Evolutionary conservation across 257 asterid species (phyloP).

Genomic region (Solanum ossicruentum): DNA sequence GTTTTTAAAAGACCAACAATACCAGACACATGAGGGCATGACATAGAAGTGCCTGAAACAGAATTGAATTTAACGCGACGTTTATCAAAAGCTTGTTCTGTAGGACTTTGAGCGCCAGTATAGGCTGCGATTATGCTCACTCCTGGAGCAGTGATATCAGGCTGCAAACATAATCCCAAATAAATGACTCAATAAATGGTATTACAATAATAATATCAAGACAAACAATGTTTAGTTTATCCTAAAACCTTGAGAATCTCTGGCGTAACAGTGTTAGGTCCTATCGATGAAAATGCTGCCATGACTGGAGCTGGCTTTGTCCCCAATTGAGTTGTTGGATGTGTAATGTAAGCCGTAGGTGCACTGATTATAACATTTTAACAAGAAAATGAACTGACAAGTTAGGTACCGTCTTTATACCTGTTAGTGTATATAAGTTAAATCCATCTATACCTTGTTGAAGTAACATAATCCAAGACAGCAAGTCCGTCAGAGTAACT

Average conservation of each 20-base stretch:
- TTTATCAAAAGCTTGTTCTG: slow-evolving; percentile 44
- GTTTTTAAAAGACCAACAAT: slow-evolving; percentile 79
- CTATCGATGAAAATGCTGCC: slow-evolving; percentile 82
- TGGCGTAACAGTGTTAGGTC: slow-evolving; percentile 60
- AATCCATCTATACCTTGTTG: slow-evolving; percentile 30
- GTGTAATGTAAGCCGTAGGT: slow-evolving; percentile 2
- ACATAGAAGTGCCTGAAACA: slow-evolving; percentile 91
- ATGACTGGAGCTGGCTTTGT: slow-evolving; percentile 79
- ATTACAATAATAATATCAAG: neutral
- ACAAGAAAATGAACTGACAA: neutral
- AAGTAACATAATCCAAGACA: slow-evolving; percentile 31
- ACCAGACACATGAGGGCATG: slow-evolving; percentile 90
- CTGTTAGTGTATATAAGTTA: neutral
- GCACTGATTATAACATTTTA: neutral
- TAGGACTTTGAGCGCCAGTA: slow-evolving; percentile 61
- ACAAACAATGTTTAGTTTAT: neutral
- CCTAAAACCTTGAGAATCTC: slow-evolving; percentile 61
- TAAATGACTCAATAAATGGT: neutral
- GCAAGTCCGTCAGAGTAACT: slow-evolving; percentile 64
- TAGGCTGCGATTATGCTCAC: slow-evolving; percentile 83
- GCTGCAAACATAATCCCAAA: slow-evolving; percentile 31
- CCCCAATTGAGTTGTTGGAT: slow-evolving; percentile 37
- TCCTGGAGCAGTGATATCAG: slow-evolving; percentile 96
- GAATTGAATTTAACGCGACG: slow-evolving; percentile 49
- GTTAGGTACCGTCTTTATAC: neutral